Conservation (phyloP, 1,139 yeast genomes). For the Suhomyces choctaworum region DNA sequence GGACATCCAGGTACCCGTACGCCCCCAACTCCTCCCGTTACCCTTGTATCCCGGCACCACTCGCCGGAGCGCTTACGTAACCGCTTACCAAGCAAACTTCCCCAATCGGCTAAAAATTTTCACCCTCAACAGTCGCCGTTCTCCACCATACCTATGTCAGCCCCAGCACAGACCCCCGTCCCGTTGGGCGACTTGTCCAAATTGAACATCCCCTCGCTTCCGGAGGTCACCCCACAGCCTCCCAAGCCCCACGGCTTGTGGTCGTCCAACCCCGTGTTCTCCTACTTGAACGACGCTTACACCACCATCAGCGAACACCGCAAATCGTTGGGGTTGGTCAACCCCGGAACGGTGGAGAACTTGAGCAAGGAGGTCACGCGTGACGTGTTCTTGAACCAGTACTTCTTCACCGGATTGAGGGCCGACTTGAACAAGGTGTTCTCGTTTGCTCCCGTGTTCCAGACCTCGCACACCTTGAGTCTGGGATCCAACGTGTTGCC, state of each 20-base stretch:
- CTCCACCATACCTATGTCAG: slow-evolving; percentile 18
- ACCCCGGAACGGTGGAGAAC: slow-evolving; percentile 96
- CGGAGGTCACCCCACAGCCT: slow-evolving; percentile 52
- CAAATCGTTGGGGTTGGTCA: slow-evolving; percentile 73
- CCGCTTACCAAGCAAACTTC: too few relatives aligned
- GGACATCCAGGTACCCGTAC: too few relatives aligned
- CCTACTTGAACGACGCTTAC: slow-evolving; percentile 78
- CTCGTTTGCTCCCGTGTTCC: slow-evolving; percentile 91
- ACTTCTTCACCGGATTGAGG: slow-evolving; percentile 92
- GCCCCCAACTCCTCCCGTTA: neutral
- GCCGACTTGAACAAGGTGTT: slow-evolving; percentile 96
- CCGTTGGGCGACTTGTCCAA: slow-evolving; percentile 56
- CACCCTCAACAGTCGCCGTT: slow-evolving; percentile 2
- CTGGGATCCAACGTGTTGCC: slow-evolving; percentile 87
- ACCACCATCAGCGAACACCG: slow-evolving; percentile 75
- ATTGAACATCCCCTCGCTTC: slow-evolving; percentile 56
- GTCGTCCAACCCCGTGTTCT: slow-evolving; percentile 84
- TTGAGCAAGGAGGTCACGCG: slow-evolving; percentile 89
- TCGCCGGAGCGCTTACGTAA: too few relatives aligned
- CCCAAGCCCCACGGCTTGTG: slow-evolving; percentile 61
- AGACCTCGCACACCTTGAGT: slow-evolving; percentile 91
- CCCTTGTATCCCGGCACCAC: too few relatives aligned
- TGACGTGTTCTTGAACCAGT: slow-evolving; percentile 88
- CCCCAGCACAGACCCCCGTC: slow-evolving; percentile 28
- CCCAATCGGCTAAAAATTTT: slow-evolving; percentile 9